A percentile compares a stretch with the other conserved stretches of the same genome.
phyloP scores from a whole-genome alignment of 306 rosid species.

The Vigna nakashimae region DNA sequence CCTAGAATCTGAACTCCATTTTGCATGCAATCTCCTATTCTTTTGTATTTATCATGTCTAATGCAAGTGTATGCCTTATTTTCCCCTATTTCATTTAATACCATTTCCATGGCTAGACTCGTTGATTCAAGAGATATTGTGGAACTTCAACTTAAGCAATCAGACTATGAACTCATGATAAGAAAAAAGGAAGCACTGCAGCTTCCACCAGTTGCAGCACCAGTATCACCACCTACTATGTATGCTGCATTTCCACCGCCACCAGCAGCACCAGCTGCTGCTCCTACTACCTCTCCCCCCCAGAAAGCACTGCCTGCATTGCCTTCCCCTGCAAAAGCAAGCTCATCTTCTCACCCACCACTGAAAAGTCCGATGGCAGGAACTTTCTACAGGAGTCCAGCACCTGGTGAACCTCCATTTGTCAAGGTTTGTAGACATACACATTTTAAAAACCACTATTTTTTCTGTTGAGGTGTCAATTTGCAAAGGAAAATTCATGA shows the following conservation, averaged over 20 bases:
- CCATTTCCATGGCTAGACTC: slow-evolving; percentile 62
- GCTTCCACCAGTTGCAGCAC: slow-evolving; percentile 54
- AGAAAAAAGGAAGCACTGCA: slow-evolving; percentile 86
- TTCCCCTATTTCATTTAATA: slow-evolving; percentile 15
- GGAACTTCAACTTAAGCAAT: slow-evolving; percentile 86
- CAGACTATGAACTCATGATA: slow-evolving; percentile 73
- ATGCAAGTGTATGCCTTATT: slow-evolving; percentile 5
- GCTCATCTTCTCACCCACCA: slow-evolving; percentile 69
- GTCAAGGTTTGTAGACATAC: slow-evolving; percentile 62
- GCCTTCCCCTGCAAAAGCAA: slow-evolving; percentile 65
- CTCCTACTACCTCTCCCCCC: slow-evolving; percentile 57
- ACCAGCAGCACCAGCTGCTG: slow-evolving; percentile 40
- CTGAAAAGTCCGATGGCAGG: slow-evolving; percentile 97
- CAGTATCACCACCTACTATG: slow-evolving; percentile 49
- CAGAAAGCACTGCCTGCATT: slow-evolving; percentile 57
- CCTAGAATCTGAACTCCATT: background rate
- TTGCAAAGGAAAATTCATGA: slow-evolving; percentile 8
- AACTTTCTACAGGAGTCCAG: slow-evolving; percentile 79
- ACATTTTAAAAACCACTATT: slow-evolving; percentile 15
- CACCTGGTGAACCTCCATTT: slow-evolving; percentile 88
- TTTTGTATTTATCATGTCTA: background rate
- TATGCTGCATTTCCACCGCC: slow-evolving; percentile 51
- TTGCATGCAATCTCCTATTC: slow-evolving; percentile 9
- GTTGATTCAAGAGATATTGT: slow-evolving; percentile 96
- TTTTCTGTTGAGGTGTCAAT: slow-evolving; percentile 26